Evolutionary conservation across 2,329 filamentous ascomycete species (phyloP).

Genomic region (Talaromyces atroroseus): DNA sequence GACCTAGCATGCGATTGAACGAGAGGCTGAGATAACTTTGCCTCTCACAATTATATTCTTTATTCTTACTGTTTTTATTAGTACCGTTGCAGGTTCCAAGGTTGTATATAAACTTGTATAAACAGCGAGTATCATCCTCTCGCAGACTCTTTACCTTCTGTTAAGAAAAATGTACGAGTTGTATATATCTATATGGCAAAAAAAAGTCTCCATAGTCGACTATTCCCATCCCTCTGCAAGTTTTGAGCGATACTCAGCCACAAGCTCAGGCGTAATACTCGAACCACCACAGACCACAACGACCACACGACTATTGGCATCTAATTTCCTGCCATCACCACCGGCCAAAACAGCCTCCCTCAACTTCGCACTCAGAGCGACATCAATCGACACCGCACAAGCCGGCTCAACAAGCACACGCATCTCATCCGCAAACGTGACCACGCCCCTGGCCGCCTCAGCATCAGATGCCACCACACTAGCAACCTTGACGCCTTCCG

Average conservation of each 20-base stretch:
- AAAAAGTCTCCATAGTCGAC: neutral
- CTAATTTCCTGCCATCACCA: conserved; percentile 17
- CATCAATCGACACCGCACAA: conserved; percentile 69
- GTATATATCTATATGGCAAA: neutral
- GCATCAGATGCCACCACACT: conserved; percentile 63
- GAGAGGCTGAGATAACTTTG: neutral
- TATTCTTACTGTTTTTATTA: neutral
- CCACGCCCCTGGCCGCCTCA: conserved; percentile 70
- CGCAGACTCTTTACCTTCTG: too few species aligned
- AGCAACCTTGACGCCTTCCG: conserved; percentile 40
- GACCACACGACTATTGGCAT: conserved; percentile 29
- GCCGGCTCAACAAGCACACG: conserved; percentile 72
- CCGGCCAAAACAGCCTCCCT: conserved; percentile 18
- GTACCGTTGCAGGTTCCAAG: neutral
- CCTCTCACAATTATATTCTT: neutral
- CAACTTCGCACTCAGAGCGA: conserved; percentile 21
- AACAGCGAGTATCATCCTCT: neutral
- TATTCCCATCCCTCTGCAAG: conserved; percentile 29
- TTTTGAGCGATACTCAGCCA: conserved; percentile 45
- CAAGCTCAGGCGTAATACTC: conserved; percentile 48
- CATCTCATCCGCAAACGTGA: conserved; percentile 71
- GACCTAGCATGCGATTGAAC: neutral
- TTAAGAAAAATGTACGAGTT: neutral
- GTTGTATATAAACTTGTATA: neutral
- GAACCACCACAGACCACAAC: conserved; percentile 41